A percentile compares a stretch with the other conserved stretches of the same genome.
Conservation (phyloP, 2,329 filamentous ascomycete species). For the Trichoderma koningiopsis region DNA sequence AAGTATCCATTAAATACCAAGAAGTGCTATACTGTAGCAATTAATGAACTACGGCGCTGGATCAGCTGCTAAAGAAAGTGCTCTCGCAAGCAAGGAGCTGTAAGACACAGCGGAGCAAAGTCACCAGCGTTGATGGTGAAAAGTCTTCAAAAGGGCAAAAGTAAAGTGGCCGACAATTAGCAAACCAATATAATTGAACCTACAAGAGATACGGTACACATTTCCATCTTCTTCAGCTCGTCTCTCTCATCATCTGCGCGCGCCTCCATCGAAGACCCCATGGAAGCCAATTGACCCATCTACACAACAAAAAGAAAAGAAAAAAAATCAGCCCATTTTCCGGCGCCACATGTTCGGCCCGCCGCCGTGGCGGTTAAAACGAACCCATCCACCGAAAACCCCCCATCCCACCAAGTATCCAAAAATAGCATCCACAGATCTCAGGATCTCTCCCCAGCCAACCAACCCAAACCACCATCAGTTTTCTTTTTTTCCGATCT, state of each 20-base stretch:
- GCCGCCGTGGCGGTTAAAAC: constrained; percentile 4
- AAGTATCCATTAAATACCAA: neutral
- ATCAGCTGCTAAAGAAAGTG: too few relatives aligned
- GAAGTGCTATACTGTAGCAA: neutral
- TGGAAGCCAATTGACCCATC: neutral
- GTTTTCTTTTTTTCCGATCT: neutral
- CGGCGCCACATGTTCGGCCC: constrained; percentile 11
- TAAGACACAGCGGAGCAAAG: too few relatives aligned
- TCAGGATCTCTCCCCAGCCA: neutral
- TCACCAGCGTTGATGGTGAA: too few relatives aligned
- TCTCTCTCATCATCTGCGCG: neutral
- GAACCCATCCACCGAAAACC: neutral
- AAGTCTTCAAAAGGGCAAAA: neutral
- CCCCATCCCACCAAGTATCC: neutral
- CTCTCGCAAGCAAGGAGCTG: neutral
- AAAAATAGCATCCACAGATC: neutral
- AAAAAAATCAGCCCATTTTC: neutral
- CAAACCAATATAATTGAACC: neutral
- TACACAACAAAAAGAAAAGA: neutral
- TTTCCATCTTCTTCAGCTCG: neutral
- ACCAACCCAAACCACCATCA: neutral
- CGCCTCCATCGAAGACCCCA: neutral
- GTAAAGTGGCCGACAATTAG: accelerated
- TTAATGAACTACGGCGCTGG: too few relatives aligned
- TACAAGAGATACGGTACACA: neutral